These are phyloP conservation scores for Lunularia cruciata DNA, from an alignment of 225 moss, liverwort and hornwort species.

Conservation along the genomic window DNA sequence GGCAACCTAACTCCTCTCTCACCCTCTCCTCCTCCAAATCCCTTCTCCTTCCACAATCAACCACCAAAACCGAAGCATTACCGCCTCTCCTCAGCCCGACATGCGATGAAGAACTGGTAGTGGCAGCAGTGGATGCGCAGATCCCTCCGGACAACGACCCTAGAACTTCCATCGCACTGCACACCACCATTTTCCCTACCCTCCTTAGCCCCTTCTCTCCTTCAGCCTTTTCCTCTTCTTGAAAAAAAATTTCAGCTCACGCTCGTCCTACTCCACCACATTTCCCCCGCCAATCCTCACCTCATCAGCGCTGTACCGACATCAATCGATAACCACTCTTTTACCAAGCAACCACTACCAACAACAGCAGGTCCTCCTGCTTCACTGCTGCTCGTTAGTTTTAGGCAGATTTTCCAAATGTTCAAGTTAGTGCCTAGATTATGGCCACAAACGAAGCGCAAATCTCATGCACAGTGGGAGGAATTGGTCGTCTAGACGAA, in stretches of 20 bases:
- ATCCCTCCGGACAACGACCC: slow-evolving; percentile 17
- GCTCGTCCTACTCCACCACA: slow-evolving; percentile 36
- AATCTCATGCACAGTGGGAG: neutral
- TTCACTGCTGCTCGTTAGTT: too few relatives aligned
- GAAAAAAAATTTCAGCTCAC: slow-evolving; percentile 30
- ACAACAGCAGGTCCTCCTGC: neutral
- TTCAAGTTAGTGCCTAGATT: neutral
- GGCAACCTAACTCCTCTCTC: slow-evolving; percentile 19
- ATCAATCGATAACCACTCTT: neutral
- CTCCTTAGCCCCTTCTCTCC: neutral
- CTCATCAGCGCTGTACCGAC: slow-evolving; percentile 14
- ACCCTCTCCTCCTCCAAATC: slow-evolving; percentile 32
- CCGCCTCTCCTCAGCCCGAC: slow-evolving; percentile 33
- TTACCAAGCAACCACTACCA: neutral
- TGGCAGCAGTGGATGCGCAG: neutral
- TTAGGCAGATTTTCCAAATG: neutral
- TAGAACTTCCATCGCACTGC: slow-evolving; percentile 36
- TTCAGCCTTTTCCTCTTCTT: neutral
- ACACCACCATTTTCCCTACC: slow-evolving; percentile 28
- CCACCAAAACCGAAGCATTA: slow-evolving; percentile 6
- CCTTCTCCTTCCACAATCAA: slow-evolving; percentile 36
- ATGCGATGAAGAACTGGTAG: slow-evolving; percentile 29
- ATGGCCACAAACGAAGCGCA: neutral
- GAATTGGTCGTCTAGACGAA: neutral
- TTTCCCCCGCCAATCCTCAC: slow-evolving; percentile 8